Evolutionary conservation across 2,329 filamentous ascomycete genomes (phyloP).

Genomic region (Neoascochyta sp.): DNA sequence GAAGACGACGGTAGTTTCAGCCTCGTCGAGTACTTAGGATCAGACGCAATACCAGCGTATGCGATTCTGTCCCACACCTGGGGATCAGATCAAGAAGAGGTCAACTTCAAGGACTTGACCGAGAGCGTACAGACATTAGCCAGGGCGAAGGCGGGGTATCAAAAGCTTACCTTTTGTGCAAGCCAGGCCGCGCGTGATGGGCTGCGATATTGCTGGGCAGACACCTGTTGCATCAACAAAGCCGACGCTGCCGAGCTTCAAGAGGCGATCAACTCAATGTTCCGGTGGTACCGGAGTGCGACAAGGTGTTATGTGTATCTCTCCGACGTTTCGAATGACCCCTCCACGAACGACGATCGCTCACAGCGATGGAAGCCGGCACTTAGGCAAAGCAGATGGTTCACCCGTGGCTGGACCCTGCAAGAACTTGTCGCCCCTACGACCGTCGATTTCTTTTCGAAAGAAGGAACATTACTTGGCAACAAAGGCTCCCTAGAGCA

Average conservation of each 20-base stretch:
- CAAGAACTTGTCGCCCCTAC: constrained; percentile 16
- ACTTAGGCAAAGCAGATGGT: constrained; percentile 14
- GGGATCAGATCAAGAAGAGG: constrained; percentile 7
- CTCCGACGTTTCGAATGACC: constrained; percentile 9
- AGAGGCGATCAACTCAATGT: constrained; percentile 19
- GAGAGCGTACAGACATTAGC: constrained; percentile 1
- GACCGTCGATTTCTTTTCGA: constrained; percentile 12
- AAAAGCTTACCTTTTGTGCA: constrained; percentile 14
- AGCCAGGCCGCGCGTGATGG: constrained; percentile 9
- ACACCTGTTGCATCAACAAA: constrained; percentile 20
- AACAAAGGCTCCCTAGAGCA: constrained; percentile 6
- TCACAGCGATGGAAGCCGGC: too few relatives aligned
- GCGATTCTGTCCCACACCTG: constrained; percentile 19
- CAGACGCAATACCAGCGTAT: constrained; percentile 4
- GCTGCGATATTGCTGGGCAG: constrained; percentile 11
- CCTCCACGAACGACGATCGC: too few relatives aligned
- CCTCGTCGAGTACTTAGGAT: constrained; percentile 3
- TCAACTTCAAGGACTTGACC: constrained; percentile 8
- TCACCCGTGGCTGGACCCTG: constrained; percentile 16
- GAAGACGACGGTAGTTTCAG: constrained; percentile 5
- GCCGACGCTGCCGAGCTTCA: constrained; percentile 5
- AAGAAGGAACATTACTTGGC: constrained; percentile 5
- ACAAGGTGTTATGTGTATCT: constrained; percentile 15
- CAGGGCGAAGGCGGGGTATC: too few relatives aligned
- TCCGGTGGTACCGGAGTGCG: constrained; percentile 14